A percentile compares a stretch with the other conserved stretches of the same genome.
Conservation (phyloP, 2,329 filamentous ascomycete genomes). For the Pleoardoris graminearum region DNA sequence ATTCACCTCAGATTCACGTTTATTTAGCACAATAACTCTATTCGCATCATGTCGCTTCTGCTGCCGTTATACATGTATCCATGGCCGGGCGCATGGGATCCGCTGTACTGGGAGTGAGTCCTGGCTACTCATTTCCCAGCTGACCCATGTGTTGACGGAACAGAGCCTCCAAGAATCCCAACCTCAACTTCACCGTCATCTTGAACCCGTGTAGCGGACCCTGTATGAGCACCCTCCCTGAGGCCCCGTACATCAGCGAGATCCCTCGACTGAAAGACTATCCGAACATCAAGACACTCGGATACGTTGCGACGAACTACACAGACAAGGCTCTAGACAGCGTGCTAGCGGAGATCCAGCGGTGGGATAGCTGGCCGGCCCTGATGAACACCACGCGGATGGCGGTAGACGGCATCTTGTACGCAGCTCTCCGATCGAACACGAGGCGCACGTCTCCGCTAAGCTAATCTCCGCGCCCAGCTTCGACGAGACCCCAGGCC, state of each 20-base stretch:
- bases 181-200: constrained; percentile 54
- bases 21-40: background rate
- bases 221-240: constrained; percentile 15
- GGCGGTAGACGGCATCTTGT: constrained; percentile 53
- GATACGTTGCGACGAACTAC: constrained; percentile 57
- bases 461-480: background rate
- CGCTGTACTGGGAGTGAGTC: constrained; percentile 49
- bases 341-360: constrained; percentile 46
- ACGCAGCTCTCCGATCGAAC: background rate
- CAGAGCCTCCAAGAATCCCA: constrained; percentile 33
- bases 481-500: constrained; percentile 46
- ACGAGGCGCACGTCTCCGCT: background rate
- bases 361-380: constrained; percentile 51
- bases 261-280: constrained; percentile 46
- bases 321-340: constrained; percentile 29
- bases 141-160: background rate
- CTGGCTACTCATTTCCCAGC: background rate
- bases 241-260: constrained; percentile 29
- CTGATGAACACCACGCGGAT: constrained; percentile 38
- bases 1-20: background rate
- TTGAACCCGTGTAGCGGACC: constrained; percentile 51
- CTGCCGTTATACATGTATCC: constrained; percentile 57
- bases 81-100: constrained; percentile 50
- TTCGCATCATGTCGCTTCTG: constrained; percentile 37
- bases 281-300: constrained; percentile 54